Evolutionary conservation across 2,329 filamentous ascomycete genomes (phyloP).

Genomic region (Cladophialophora bantiana): DNA sequence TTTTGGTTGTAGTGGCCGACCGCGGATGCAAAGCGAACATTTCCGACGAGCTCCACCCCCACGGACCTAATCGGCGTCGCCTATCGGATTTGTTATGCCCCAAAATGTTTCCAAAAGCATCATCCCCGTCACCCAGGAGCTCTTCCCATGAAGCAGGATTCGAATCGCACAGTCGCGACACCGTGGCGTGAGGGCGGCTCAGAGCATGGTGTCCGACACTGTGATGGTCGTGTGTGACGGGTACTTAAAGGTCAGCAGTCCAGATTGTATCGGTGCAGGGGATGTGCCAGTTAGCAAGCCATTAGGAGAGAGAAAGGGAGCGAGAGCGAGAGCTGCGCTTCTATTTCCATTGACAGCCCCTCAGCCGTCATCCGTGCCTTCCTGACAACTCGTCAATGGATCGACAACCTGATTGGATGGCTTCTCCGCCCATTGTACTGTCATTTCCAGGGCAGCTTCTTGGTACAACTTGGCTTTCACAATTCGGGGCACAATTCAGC

Average conservation of each 20-base stretch:
- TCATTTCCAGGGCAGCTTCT: neutral
- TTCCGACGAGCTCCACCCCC: neutral
- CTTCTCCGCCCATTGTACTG: neutral
- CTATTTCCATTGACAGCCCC: neutral
- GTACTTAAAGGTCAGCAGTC: slow-evolving; percentile 1
- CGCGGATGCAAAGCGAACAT: neutral
- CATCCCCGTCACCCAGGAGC: neutral
- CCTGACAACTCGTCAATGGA: neutral
- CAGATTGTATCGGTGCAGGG: neutral
- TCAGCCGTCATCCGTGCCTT: neutral
- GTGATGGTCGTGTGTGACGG: neutral
- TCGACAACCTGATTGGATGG: neutral
- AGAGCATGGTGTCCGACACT: neutral
- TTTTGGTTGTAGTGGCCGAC: neutral
- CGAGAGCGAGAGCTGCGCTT: neutral
- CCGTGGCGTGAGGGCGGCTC: neutral
- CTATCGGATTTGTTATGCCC: neutral
- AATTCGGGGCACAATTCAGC: neutral
- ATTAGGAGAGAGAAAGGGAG: neutral
- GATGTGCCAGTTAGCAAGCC: neutral
- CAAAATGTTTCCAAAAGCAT: neutral
- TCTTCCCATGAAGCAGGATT: neutral
- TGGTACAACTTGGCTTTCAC: neutral
- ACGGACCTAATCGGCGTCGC: neutral
- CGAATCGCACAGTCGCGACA: neutral